Percentiles rank a stretch among this genome's conserved stretches.
phyloP scores from a whole-genome alignment of 2,329 filamentous ascomycete genomes.

The Herpotrichia juniperi region DNA sequence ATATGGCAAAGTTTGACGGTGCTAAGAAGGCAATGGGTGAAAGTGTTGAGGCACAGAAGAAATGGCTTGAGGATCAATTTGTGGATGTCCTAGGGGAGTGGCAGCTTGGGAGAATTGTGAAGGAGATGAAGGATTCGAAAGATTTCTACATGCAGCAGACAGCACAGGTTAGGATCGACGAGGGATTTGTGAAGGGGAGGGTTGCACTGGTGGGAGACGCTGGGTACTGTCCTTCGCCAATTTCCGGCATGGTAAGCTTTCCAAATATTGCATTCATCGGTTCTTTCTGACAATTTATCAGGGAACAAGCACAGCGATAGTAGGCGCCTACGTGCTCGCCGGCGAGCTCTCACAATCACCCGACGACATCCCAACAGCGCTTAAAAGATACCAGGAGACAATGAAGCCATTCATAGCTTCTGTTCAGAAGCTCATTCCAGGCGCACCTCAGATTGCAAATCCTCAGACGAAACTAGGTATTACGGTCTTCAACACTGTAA shows the following conservation, averaged over 20 bases:
- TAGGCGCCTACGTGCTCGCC: conserved; percentile 33
- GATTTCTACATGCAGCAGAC: not conserved
- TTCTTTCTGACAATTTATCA: not conserved
- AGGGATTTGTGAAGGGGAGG: not conserved
- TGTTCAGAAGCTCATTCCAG: conserved; percentile 30
- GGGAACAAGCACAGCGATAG: conserved; percentile 57
- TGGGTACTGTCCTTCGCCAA: not conserved
- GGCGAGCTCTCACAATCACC: conserved; percentile 19
- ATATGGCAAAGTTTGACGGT: not conserved
- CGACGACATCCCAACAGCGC: conserved; percentile 14
- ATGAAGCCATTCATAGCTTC: conserved; percentile 33
- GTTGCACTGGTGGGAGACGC: not conserved
- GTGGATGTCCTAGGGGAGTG: not conserved
- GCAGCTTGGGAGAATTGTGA: not conserved
- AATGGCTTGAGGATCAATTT: not conserved
- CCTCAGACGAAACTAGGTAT: conserved; percentile 8
- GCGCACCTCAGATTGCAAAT: conserved; percentile 26
- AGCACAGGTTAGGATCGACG: not conserved
- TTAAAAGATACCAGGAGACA: conserved; percentile 26
- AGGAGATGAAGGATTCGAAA: not conserved
- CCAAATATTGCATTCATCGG: not conserved
- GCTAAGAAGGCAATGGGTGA: not conserved
- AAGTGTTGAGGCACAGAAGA: not conserved
- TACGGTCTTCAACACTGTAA: not conserved
- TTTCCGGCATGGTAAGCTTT: not conserved